Percentiles rank a stretch among this genome's conserved stretches.
phyloP scores from a whole-genome alignment of 1,139 yeast species.

The Suzukiozyma palmioleophila region DNA sequence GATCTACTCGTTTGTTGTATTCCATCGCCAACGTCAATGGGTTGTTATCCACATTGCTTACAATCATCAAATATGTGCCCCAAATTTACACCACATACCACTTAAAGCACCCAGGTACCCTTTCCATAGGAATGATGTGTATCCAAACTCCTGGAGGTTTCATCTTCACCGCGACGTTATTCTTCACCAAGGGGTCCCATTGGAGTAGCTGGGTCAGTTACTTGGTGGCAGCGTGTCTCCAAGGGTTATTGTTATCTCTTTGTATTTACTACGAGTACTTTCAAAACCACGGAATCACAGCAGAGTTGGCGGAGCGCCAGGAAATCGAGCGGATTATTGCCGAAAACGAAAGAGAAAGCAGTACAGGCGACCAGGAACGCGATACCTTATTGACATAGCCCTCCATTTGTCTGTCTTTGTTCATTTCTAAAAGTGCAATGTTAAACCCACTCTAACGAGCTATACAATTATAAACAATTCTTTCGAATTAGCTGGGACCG shows the following conservation, averaged over 20 bases:
- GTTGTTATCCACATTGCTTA: constrained; percentile 53
- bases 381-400: constrained; percentile 1
- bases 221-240: constrained; percentile 66
- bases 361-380: constrained; percentile 1
- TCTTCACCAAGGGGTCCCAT: constrained; percentile 67
- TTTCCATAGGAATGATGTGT: constrained; percentile 78
- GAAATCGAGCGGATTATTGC: constrained; percentile 31
- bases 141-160: constrained; percentile 91
- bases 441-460: too few species aligned
- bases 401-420: too few species aligned
- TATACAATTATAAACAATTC: too few species aligned
- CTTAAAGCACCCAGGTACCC: constrained; percentile 74
- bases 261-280: constrained; percentile 38
- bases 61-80: constrained; percentile 74
- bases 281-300: constrained; percentile 21
- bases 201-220: constrained; percentile 91
- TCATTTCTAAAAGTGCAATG: too few species aligned
- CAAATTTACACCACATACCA: constrained; percentile 68
- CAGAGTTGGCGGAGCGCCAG: constrained; percentile 27
- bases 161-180: constrained; percentile 68
- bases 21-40: constrained; percentile 61
- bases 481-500: too few species aligned
- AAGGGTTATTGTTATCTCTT: constrained; percentile 39
- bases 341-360: constrained; percentile 16
- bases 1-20: constrained; percentile 17